Base-by-base conservation (phyloP, 352 stramenopile genomes). In the Phytopythium oedochilum region DNA sequence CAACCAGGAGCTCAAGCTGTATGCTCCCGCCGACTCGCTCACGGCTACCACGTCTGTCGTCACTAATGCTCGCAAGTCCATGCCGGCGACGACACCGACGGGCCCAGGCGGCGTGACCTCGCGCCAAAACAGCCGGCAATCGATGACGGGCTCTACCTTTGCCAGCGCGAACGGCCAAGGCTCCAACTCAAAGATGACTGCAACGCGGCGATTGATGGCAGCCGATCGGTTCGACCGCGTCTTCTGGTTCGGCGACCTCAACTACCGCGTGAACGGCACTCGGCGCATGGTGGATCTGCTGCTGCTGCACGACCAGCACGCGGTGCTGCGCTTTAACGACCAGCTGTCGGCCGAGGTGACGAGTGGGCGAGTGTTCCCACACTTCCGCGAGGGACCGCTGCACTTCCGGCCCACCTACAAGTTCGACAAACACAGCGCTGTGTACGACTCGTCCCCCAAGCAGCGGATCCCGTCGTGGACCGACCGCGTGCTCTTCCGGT, bases 321-420 rank as follows among this genome's bases (percentile, higher is more conserved):
- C 78, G 1, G 75, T 89, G 38, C 64, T 98, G 22, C 64, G 92
- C n/a, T 75, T 74, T 7, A 91, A 96, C 59, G 94, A 99, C 72
- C 94, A 99, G 62, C 71, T 99, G 7, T 59, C 80, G 20, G 71
- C 75, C 36, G 83, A 96, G 45, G 96, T 96, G 62, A 56, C 73
- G 12, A 78, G 78, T 7, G 74, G 86, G 2, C 66, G 73, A 12
- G 89, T 96, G 38, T 98, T 99, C 70, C 35, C 56, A 14, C 67
- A 84, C 43, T 98, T 98, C 52, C 60, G 64, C 12, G 96, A 99
- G 71, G 95, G 92, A 0, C 87, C 84, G 34, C 73, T 98, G 40
- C 61, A 84, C 39, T 99, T 99, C 58, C 73, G 78, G 15, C 96
- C 96, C 9, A 98, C 95, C 15, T 99, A 98, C 71, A 98, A 98